Percentiles rank a stretch among this genome's conserved stretches.
Conservation (phyloP, 495 filamentous ascomycete species). For the Sordaria brevicollis region DNA sequence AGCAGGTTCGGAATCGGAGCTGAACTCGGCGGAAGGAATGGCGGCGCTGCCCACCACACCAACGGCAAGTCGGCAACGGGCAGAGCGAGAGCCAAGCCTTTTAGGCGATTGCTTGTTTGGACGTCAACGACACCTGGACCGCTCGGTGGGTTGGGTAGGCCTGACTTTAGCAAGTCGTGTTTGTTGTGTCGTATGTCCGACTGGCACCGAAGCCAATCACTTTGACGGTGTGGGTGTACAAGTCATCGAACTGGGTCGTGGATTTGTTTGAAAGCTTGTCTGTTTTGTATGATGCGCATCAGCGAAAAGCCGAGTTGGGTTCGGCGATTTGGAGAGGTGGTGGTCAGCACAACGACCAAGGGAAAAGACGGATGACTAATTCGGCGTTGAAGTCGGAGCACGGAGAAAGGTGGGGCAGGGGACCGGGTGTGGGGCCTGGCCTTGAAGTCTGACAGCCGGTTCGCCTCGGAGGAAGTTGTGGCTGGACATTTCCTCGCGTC, state of each 20-base stretch:
- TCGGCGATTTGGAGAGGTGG: not conserved
- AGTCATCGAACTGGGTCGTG: not conserved
- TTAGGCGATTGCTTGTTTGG: not conserved
- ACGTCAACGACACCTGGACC: not conserved
- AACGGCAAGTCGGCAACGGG: not conserved
- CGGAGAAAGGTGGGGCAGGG: not conserved
- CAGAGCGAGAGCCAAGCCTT: not conserved
- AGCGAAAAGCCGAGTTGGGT: not conserved
- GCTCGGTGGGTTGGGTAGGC: not conserved
- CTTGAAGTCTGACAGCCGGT: not conserved
- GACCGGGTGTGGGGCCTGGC: not conserved
- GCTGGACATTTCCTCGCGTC: no score
- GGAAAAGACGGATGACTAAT: not conserved
- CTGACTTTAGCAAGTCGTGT: not conserved
- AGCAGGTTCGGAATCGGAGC: not conserved
- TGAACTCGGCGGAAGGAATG: not conserved
- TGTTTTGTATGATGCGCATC: not conserved
- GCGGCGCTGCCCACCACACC: not conserved
- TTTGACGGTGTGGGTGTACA: not conserved
- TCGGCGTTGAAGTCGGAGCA: not conserved
- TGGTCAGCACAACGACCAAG: not conserved
- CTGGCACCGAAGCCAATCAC: not conserved
- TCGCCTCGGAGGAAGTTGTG: not conserved
- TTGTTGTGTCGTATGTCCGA: not conserved
- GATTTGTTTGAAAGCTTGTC: not conserved